Evolutionary conservation across 2,329 filamentous ascomycete species (phyloP).

Genomic region (Curvularia sp.): DNA sequence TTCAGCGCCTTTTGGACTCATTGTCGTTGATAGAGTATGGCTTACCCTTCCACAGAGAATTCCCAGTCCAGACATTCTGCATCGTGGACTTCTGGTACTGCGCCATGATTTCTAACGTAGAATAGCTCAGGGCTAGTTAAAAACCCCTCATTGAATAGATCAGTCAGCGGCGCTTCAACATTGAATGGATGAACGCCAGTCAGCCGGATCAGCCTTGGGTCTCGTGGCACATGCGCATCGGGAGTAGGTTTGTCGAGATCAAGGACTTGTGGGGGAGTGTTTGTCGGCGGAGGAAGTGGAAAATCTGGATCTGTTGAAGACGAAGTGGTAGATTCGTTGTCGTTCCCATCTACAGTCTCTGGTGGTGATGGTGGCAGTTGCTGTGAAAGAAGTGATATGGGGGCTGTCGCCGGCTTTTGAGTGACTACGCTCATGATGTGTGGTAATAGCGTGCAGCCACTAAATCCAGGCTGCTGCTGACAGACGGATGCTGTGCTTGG

Average conservation of each 20-base stretch:
- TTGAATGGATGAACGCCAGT: slow-evolving; percentile 94
- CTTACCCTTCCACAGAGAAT: slow-evolving; percentile 76
- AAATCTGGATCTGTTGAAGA: slow-evolving; percentile 51
- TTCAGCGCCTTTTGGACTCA: slow-evolving; percentile 8
- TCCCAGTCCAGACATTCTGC: slow-evolving; percentile 78
- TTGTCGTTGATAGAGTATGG: not conserved
- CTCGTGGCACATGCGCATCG: slow-evolving; percentile 79
- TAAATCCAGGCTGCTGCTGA: not conserved
- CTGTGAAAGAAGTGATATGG: slow-evolving; percentile 24
- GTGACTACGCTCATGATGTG: slow-evolving; percentile 30
- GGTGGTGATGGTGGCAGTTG: slow-evolving; percentile 46
- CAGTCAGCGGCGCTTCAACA: slow-evolving; percentile 80
- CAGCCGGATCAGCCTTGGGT: slow-evolving; percentile 80
- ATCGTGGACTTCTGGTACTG: slow-evolving; percentile 77
- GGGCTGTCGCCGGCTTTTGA: slow-evolving; percentile 21
- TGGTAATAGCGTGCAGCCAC: not conserved
- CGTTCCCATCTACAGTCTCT: slow-evolving; percentile 46
- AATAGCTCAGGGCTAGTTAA: slow-evolving; percentile 86
- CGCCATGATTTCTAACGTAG: slow-evolving; percentile 90
- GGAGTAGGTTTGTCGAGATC: slow-evolving; percentile 83
- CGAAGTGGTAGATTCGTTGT: slow-evolving; percentile 30
- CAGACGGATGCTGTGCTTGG: not conserved
- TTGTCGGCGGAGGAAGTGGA: slow-evolving; percentile 72
- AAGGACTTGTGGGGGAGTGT: slow-evolving; percentile 66
- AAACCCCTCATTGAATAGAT: slow-evolving; percentile 81